Percentiles rank a stretch among this genome's conserved stretches.
Evolutionary conservation across 164 flowering plant genomes (phyloP).

Genomic region (Malania oleifera): DNA sequence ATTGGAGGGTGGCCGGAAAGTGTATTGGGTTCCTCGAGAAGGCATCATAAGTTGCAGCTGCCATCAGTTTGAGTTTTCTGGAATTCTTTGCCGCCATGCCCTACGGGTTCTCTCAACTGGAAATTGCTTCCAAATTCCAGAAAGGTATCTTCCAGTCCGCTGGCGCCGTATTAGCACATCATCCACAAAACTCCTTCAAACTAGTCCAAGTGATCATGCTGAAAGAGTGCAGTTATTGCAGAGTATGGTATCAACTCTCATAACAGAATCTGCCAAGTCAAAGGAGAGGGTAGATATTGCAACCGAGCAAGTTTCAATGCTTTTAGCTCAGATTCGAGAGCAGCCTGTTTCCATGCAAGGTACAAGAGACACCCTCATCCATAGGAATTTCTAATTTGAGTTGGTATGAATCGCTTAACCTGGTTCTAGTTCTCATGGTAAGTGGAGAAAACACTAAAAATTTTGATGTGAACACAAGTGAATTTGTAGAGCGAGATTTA

Average conservation of each 20-base stretch:
- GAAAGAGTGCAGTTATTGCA: conserved; percentile 69
- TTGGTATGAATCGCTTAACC: no score
- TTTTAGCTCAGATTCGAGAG: conserved; percentile 65
- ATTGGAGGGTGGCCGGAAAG: conserved; percentile 77
- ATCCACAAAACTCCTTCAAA: conserved; percentile 32
- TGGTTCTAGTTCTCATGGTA: no score
- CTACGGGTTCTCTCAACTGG: conserved; percentile 84
- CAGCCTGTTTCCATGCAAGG: conserved; percentile 47
- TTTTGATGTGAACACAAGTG: background rate
- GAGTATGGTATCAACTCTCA: conserved; percentile 62
- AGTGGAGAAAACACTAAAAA: background rate
- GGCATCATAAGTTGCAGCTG: conserved; percentile 81
- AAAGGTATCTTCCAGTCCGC: conserved; percentile 72
- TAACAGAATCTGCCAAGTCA: conserved; percentile 75
- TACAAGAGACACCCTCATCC: conserved; percentile 31
- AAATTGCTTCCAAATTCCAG: conserved; percentile 92
- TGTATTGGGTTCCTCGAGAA: conserved; percentile 71
- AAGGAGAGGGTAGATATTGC: conserved; percentile 73
- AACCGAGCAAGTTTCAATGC: conserved; percentile 59
- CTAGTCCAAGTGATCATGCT: conserved; percentile 35
- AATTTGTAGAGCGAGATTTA: background rate
- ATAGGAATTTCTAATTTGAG: no score
- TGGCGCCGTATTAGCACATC: conserved; percentile 64
- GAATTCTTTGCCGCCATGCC: conserved; percentile 85
- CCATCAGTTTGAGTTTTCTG: conserved; percentile 84